Evolutionary conservation across 331 rosid genomes (phyloP), one percentile per base, ranked within the genome.

Genomic region (Pyracantha coccinea): DNA sequence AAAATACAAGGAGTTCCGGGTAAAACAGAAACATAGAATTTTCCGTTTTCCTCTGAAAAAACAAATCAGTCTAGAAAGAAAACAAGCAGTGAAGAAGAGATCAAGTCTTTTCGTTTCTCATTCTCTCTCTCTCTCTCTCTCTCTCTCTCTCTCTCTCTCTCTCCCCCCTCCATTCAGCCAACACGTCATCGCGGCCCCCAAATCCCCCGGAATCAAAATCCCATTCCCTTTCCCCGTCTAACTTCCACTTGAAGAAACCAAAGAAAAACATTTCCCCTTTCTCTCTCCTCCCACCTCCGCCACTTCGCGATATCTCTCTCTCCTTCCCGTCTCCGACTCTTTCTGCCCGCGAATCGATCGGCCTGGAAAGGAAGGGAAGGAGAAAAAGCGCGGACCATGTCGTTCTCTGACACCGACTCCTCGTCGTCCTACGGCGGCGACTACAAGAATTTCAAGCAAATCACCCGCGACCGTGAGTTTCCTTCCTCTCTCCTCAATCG

Each of bases 391-490:
- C 24, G 50, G 73, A 74, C 83, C 78, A 94, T 91, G 92, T 86
- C 96, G 20, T 38, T 87, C 64, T 89, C 94, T 23, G 94, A 87
- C 78, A 87, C 97, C 68, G 96, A 90, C 80, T 92, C 93, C 80
- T 92, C 93, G 53, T 92, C 93, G 32, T 89, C 93, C 57, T 64
- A 73, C 68, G 95, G 88, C 75, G 86, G 80, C 31, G 96, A 94
- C 17, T 81, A 85, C 88, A 87, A 85, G 82, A 86, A 57, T 72
- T 89, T 94, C 85, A 86, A 85, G 75, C 97, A 90, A 90, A 76
- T 89, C 80, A 92, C 88, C 85, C 99, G 96, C 29, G 96, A 90
- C 31, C 91, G 97, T 92, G 66, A 86, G 93, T 76, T 16, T 17
- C 58, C 63, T 61, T 68, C 20, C 79, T 52, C 25, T 29, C 35